These are phyloP conservation scores for Neofusicoccum ribis DNA, from an alignment of 2,329 filamentous ascomycete species.

Conservation along the genomic window DNA sequence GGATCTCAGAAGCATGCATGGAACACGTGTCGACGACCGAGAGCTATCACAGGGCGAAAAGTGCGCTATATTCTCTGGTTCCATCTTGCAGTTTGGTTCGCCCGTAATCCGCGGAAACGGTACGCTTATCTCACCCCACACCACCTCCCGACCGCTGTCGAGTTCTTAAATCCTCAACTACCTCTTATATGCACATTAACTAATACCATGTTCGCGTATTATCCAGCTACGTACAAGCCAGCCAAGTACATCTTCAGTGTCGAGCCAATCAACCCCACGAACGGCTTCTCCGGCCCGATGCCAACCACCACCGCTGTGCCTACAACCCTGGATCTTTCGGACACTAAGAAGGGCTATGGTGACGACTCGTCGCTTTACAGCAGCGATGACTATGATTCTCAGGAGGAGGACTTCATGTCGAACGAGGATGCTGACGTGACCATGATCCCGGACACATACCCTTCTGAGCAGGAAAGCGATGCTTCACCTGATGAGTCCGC, in stretches of 20 bases:
- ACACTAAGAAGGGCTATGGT: constrained; percentile 6
- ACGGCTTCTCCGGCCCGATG: neutral
- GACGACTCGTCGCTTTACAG: constrained; percentile 1
- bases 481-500: neutral
- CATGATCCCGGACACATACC: neutral
- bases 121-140: constrained; percentile 7
- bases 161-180: neutral
- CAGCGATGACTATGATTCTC: neutral
- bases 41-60: constrained; percentile 28
- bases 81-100: constrained; percentile 37
- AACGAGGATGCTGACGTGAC: neutral
- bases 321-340: neutral
- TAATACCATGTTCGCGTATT: neutral
- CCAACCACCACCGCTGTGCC: neutral
- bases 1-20: constrained; percentile 63
- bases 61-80: constrained; percentile 31
- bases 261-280: neutral
- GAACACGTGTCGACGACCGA: constrained; percentile 56
- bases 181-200: neutral
- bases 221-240: neutral
- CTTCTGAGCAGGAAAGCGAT: constrained; percentile 1
- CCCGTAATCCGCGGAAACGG: constrained; percentile 30
- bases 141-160: neutral
- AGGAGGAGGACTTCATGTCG: neutral
- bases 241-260: neutral